Conservation (phyloP, 257 asterid species). For the Osmanthus fragrans region DNA sequence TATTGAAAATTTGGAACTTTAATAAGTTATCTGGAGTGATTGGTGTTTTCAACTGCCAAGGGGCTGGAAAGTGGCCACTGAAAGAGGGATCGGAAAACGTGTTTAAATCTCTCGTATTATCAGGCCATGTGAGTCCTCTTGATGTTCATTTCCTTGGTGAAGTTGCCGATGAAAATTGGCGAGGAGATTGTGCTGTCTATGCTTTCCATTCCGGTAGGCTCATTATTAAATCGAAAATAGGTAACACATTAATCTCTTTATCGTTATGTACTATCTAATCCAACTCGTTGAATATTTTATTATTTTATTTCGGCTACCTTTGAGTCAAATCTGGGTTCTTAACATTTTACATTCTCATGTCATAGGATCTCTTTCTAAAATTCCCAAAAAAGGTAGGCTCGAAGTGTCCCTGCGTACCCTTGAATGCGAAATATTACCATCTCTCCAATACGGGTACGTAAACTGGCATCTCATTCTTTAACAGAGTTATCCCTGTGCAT, state of each 20-base stretch:
- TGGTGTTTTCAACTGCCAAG: conserved; percentile 39
- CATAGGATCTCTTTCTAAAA: conserved; percentile 21
- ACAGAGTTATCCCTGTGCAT: background rate
- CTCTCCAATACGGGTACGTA: conserved; percentile 24
- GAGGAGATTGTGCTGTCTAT: conserved; percentile 23
- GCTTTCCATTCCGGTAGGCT: conserved; percentile 25
- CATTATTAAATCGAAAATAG: background rate
- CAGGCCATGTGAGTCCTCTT: conserved; percentile 24
- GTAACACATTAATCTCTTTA: too few relatives aligned
- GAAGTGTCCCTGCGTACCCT: conserved; percentile 14
- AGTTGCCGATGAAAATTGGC: conserved; percentile 22
- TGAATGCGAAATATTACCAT: conserved; percentile 27
- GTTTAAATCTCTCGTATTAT: background rate
- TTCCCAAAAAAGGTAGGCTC: conserved; percentile 16
- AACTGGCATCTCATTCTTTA: background rate
- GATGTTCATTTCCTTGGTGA: conserved; percentile 28
- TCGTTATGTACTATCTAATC: too few relatives aligned
- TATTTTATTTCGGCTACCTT: background rate
- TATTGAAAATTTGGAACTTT: conserved; percentile 42
- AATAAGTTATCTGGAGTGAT: conserved; percentile 31
- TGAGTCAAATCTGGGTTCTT: background rate
- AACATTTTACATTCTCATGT: background rate
- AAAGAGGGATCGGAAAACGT: conserved; percentile 5
- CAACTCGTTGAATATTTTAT: background rate
- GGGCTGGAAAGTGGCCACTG: conserved; percentile 34